Conservation (phyloP, 768 basidiomycete genomes). For the Tricholoma sp. region DNA sequence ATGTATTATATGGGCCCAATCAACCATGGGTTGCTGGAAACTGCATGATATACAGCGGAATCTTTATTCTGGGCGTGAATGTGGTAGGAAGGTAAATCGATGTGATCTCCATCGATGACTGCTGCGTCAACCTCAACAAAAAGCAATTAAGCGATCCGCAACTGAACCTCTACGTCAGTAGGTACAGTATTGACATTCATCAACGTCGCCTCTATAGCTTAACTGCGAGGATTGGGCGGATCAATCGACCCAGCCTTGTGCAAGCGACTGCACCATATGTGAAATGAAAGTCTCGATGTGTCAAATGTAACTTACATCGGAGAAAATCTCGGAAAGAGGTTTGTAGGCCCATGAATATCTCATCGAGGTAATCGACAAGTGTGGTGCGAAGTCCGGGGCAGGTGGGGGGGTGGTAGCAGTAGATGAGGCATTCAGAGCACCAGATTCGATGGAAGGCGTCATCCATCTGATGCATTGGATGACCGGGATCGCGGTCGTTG, state of each 20-base stretch:
- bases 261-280: neutral
- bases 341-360: slow-evolving; percentile 8
- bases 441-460: slow-evolving; percentile 29
- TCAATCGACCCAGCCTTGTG: slow-evolving; percentile 1
- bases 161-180: neutral
- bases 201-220: slow-evolving; percentile 1
- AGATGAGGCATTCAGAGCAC: slow-evolving; percentile 27
- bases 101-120: neutral
- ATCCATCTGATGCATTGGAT: slow-evolving; percentile 25
- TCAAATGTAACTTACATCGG: slow-evolving; percentile 11
- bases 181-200: neutral
- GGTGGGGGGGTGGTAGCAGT: slow-evolving; percentile 20
- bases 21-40: neutral
- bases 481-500: slow-evolving; percentile 21
- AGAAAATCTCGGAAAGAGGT: slow-evolving; percentile 11
- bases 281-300: neutral
- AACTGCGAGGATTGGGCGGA: neutral
- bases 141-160: neutral
- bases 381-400: slow-evolving; percentile 17
- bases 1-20: neutral
- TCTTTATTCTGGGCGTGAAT: neutral
- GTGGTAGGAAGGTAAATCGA: neutral
- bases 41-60: neutral
- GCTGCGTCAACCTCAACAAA: neutral
- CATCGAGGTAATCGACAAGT: slow-evolving; percentile 10